Evolutionary conservation across 23 red algal species (phyloP), one percentile per base, ranked within the genome.

Genomic region (Gracilaria vermiculophylla): DNA sequence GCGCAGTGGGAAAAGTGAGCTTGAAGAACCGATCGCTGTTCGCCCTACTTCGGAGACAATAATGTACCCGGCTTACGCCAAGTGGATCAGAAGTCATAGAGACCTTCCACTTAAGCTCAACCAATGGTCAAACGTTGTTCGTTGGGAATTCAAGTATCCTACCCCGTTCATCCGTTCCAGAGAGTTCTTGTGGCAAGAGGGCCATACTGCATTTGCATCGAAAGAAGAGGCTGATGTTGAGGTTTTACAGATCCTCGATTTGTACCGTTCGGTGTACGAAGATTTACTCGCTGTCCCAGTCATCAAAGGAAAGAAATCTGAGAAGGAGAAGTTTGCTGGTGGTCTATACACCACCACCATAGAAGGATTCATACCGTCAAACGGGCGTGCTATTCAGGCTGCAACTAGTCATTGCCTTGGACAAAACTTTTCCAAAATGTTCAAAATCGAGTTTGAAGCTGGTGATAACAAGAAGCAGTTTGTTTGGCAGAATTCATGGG

Each of bases 121-220:
- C 81, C 97, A 99, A 55, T 99, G 97, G 97, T 91, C 86, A 66
- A 99, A 99, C 70, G 97, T 99, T 28, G 97, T 99, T 47, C 92
- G 97, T 31, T 99, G 97, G 97, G 97, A 99, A 60, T 95, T 98
- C 27, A 99, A 95, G 80, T 94, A 95, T 78, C 94, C 93, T 14
- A 99, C 97, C 33, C 97, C 97, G 32, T 99, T 99, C 60, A 91
- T 99, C 74, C 97, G 97, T 21, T 99, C 97, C 7, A 90, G 97
- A 53, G 97, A 99, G 72, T 99, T 99, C 84, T 81, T 99, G 33
- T 99, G 97, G 97, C 97, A 99, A 86, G 97, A 99, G 53, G 97
- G 97, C 36, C 97, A 99, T 80, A 99, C 93, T 32, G 97, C 97
- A 0, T 95, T 95, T 94, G 92, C 92, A 23, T 94, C 89, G 24